phyloP scores from a whole-genome alignment of 2,329 filamentous ascomycete species.

The Diplodia intermedia region DNA sequence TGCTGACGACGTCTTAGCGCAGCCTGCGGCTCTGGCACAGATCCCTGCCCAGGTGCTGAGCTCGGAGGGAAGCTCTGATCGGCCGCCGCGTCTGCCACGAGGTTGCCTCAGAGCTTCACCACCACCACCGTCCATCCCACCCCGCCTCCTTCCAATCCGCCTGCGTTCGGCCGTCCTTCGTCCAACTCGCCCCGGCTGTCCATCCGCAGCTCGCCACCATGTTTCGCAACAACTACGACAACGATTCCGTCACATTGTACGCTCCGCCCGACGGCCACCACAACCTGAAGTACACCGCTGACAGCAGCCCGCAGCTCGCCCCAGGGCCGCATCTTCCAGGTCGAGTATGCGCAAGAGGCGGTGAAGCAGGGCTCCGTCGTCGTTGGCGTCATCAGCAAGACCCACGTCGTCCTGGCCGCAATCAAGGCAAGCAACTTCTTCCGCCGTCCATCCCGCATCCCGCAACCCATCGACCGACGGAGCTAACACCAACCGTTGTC shows the following conservation, averaged over 20 bases:
- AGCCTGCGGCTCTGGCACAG: conserved; percentile 14
- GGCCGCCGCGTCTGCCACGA: background rate
- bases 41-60: conserved; percentile 27
- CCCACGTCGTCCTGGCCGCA: conserved; percentile 92
- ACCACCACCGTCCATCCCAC: conserved; percentile 3
- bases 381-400: conserved; percentile 96
- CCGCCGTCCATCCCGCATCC: conserved; percentile 5
- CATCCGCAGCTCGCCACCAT: conserved; percentile 62
- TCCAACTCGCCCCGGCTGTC: conserved; percentile 21
- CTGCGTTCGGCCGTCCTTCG: conserved; percentile 4
- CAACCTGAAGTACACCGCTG: conserved; percentile 34
- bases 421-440: conserved; percentile 74
- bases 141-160: conserved; percentile 17
- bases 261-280: conserved; percentile 41
- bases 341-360: conserved; percentile 98
- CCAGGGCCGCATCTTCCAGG: conserved; percentile 99
- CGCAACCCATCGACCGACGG: conserved; percentile 2
- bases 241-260: conserved; percentile 99
- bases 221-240: conserved; percentile 99
- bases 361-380: conserved; percentile 99
- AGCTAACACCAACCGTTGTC: conserved; percentile 30
- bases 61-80: conserved; percentile 34
- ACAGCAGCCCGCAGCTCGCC: conserved; percentile 73
- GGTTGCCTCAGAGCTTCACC: too few species aligned
- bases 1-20: conserved; percentile 29